phyloP scores from a whole-genome alignment of 805 yeast genomes.

The Ogataea corticis region DNA sequence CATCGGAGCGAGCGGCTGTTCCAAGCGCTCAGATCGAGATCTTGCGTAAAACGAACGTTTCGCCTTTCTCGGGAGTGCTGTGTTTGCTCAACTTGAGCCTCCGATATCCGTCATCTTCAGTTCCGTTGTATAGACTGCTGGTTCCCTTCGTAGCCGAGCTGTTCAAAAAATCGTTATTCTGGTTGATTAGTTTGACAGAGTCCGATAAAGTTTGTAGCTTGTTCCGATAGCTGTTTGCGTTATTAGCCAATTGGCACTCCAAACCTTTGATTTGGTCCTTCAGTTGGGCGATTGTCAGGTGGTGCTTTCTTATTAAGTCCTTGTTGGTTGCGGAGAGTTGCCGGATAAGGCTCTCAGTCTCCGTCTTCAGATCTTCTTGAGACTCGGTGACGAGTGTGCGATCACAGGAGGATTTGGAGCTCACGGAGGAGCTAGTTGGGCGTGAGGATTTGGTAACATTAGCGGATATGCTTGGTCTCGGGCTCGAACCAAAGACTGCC shows the following conservation, averaged over 20 bases:
- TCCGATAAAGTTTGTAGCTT: conserved; percentile 20
- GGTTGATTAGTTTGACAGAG: conserved; percentile 22
- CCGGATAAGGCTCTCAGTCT: conserved; percentile 8
- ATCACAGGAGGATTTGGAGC: conserved; percentile 14
- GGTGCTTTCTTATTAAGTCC: conserved; percentile 6
- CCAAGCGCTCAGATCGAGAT: conserved; percentile 7
- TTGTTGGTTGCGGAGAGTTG: conserved; percentile 9
- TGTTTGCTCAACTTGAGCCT: conserved; percentile 10
- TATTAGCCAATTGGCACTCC: conserved; percentile 18
- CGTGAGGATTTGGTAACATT: background rate
- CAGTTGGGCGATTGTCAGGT: conserved; percentile 5
- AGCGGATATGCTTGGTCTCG: conserved; percentile 1
- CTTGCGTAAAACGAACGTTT: conserved; percentile 20
- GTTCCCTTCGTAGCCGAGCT: background rate
- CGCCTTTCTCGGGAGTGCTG: conserved; percentile 13
- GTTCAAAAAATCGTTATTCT: conserved; percentile 21
- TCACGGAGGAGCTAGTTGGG: conserved; percentile 10
- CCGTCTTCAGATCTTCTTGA: background rate
- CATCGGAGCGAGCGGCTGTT: background rate
- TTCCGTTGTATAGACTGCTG: background rate
- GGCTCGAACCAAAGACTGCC: conserved; percentile 7
- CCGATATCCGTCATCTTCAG: background rate
- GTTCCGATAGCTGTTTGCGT: conserved; percentile 16
- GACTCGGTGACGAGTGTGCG: conserved; percentile 14
- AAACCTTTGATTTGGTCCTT: conserved; percentile 15